phyloP scores from a whole-genome alignment of 2,329 filamentous ascomycete species.

The Aspergillus flavus region DNA sequence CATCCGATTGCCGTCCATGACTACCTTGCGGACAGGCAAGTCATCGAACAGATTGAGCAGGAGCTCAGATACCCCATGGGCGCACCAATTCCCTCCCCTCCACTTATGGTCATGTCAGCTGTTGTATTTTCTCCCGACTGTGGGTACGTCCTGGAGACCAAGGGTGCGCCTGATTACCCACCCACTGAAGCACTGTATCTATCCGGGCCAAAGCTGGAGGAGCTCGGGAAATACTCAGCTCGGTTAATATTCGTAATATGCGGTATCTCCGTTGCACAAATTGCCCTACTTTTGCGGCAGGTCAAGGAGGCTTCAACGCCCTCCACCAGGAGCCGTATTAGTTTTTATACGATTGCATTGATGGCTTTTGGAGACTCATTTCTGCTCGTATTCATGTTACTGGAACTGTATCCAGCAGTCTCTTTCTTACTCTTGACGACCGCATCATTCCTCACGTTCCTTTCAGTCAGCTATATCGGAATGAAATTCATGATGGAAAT shows the following conservation, averaged over 20 bases:
- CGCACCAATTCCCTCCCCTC: conserved; percentile 53
- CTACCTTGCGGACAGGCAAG: conserved; percentile 31
- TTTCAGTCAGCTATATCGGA: conserved; percentile 63
- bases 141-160: conserved; percentile 65
- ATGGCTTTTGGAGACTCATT: conserved; percentile 65
- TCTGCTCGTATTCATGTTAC: conserved; percentile 57
- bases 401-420: conserved; percentile 58
- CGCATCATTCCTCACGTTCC: conserved; percentile 61
- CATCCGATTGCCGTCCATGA: conserved; percentile 42
- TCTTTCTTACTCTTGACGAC: conserved; percentile 59
- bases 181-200: conserved; percentile 57
- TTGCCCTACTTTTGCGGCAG: conserved; percentile 61
- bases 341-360: conserved; percentile 65
- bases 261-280: conserved; percentile 53
- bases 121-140: conserved; percentile 67
- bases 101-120: conserved; percentile 61
- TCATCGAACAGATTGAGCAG: conserved; percentile 57
- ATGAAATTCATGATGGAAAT: conserved; percentile 69
- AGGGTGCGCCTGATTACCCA: conserved; percentile 58
- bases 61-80: conserved; percentile 64
- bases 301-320: conserved; percentile 67
- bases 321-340: conserved; percentile 65
- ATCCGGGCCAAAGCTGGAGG: conserved; percentile 60
- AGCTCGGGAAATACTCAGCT: conserved; percentile 55
- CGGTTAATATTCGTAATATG: conserved; percentile 58